phyloP scores from a whole-genome alignment of 176 grass and related monocot genomes.

The Rhipidocladum racemiflorum region DNA sequence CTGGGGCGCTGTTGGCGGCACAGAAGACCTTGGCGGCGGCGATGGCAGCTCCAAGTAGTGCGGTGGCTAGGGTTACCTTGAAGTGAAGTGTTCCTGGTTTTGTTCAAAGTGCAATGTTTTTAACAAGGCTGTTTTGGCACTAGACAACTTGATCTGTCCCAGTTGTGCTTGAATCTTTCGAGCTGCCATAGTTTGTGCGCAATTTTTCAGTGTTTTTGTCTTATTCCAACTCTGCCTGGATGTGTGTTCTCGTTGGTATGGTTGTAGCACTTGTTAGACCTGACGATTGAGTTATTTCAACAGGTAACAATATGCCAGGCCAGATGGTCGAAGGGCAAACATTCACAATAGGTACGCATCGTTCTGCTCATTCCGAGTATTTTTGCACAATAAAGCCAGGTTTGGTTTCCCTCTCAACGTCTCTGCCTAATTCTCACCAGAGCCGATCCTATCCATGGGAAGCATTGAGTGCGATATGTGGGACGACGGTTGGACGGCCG shows the following conservation, averaged over 20 bases:
- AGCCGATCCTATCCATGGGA: slow-evolving; percentile 74
- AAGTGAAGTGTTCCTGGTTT: not conserved
- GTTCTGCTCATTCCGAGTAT: not conserved
- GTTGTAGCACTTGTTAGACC: not conserved
- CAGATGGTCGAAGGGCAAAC: slow-evolving; percentile 88
- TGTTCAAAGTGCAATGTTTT: not conserved
- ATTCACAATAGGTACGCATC: slow-evolving; percentile 75
- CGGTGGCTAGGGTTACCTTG: too few relatives aligned
- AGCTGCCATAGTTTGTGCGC: not conserved
- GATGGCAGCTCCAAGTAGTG: too few relatives aligned
- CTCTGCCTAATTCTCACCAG: slow-evolving; percentile 25
- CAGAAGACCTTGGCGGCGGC: too few relatives aligned
- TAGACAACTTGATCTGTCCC: not conserved
- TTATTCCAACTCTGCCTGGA: not conserved
- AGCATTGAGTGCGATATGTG: slow-evolving; percentile 65
- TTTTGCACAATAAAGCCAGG: not conserved
- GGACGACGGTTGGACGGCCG: slow-evolving; percentile 79
- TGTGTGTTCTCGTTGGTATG: not conserved
- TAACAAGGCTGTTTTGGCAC: not conserved
- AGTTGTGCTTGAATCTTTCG: not conserved
- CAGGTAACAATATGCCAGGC: slow-evolving; percentile 73
- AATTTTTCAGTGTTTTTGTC: not conserved
- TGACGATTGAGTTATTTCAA: slow-evolving; percentile 2
- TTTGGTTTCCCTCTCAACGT: not conserved
- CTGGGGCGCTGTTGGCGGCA: too few relatives aligned